phyloP scores from a whole-genome alignment of 2,329 filamentous ascomycete species.

The Venturia asperata region DNA sequence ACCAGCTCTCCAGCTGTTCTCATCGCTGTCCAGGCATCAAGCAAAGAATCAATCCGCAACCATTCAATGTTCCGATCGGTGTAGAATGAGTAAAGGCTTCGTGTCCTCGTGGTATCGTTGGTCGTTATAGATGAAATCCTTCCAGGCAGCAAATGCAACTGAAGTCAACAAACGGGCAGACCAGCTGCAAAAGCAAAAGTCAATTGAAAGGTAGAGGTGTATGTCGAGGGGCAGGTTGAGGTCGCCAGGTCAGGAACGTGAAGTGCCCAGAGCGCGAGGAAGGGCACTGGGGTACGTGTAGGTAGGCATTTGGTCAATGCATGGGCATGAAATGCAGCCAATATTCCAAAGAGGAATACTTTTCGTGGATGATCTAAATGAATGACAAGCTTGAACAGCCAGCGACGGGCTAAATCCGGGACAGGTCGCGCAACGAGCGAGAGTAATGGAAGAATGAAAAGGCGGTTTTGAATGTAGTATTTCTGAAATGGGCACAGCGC shows the following conservation, averaged over 20 bases:
- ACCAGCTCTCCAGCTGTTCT: slow-evolving; percentile 10
- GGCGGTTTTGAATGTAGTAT: slow-evolving; percentile 12
- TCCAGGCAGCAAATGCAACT: background rate
- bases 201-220: slow-evolving; percentile 3
- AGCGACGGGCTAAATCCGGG: slow-evolving; percentile 4
- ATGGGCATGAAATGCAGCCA: slow-evolving; percentile 5
- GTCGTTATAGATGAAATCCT: background rate
- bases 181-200: slow-evolving; percentile 12
- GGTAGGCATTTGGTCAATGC: slow-evolving; percentile 5
- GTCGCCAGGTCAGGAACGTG: slow-evolving; percentile 2
- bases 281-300: background rate
- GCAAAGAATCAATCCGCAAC: background rate
- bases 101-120: background rate
- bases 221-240: background rate
- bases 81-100: background rate
- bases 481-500: background rate
- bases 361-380: slow-evolving; percentile 15
- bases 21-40: background rate
- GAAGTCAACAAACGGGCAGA: slow-evolving; percentile 8
- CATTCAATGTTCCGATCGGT: background rate
- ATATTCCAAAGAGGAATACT: slow-evolving; percentile 11
- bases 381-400: background rate
- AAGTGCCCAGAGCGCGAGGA: slow-evolving; percentile 14
- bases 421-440: slow-evolving; percentile 1
- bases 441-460: slow-evolving; percentile 8